phyloP scores from a whole-genome alignment of 1,139 yeast genomes.

The Zygoascus meyerae region DNA sequence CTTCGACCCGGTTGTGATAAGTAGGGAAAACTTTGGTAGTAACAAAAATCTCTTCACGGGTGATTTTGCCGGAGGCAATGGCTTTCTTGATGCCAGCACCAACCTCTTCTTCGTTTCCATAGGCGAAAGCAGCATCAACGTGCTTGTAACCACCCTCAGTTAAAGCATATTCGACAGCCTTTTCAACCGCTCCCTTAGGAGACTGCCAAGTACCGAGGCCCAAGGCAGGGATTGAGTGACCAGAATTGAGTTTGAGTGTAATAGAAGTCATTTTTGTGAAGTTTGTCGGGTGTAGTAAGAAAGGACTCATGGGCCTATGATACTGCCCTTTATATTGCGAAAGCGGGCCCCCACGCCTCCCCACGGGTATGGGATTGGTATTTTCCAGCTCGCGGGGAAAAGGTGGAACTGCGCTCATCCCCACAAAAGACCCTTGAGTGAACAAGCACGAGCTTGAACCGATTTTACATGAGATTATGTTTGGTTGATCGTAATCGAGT shows the following conservation, averaged over 20 bases:
- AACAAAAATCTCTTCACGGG: conserved; percentile 64
- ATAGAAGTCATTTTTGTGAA: conserved; percentile 16
- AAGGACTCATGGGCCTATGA: too few relatives aligned
- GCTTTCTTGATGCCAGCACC: conserved; percentile 50
- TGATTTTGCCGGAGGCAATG: conserved; percentile 59
- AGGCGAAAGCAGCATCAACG: conserved; percentile 71
- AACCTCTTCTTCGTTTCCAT: conserved; percentile 58
- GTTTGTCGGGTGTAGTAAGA: background rate
- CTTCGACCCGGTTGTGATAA: conserved; percentile 55
- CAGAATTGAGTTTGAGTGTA: conserved; percentile 47
- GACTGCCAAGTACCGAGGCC: conserved; percentile 75
- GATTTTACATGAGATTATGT: too few relatives aligned
- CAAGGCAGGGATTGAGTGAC: conserved; percentile 54
- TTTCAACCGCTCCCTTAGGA: conserved; percentile 49
- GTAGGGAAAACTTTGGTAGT: conserved; percentile 79
- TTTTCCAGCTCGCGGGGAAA: too few relatives aligned
- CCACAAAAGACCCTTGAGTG: too few relatives aligned
- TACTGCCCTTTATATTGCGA: too few relatives aligned
- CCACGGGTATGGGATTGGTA: too few relatives aligned
- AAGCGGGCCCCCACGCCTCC: too few relatives aligned
- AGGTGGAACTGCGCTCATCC: too few relatives aligned
- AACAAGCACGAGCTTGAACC: too few relatives aligned
- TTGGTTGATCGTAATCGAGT: too few relatives aligned
- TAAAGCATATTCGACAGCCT: conserved; percentile 58
- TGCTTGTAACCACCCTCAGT: conserved; percentile 63